Evolutionary conservation across 352 stramenopile genomes (phyloP).

Genomic region (Thalassiosira delicatula): DNA sequence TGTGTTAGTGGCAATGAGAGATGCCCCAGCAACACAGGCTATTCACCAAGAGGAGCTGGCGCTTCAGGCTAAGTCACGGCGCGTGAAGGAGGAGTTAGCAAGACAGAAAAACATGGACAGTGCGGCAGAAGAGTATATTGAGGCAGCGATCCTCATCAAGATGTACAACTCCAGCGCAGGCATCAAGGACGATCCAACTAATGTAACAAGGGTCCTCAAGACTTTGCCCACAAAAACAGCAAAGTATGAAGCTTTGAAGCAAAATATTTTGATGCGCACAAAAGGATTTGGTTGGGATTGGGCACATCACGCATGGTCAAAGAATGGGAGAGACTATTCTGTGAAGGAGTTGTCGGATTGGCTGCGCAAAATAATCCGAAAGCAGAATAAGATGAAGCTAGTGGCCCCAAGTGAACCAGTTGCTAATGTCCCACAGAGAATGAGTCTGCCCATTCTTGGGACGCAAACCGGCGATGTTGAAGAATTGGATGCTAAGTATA

Average conservation of each 20-base stretch:
- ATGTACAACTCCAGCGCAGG: slow-evolving; percentile 33
- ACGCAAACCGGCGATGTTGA: slow-evolving; percentile 19
- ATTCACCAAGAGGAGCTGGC: slow-evolving; percentile 15
- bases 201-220: slow-evolving; percentile 8
- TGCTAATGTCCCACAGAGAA: slow-evolving; percentile 23
- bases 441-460: slow-evolving; percentile 6
- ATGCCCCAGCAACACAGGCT: slow-evolving; percentile 14
- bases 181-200: slow-evolving; percentile 16
- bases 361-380: slow-evolving; percentile 14
- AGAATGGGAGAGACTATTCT: slow-evolving; percentile 32
- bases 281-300: slow-evolving; percentile 43
- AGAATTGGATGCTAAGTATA: slow-evolving; percentile 36
- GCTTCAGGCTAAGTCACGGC: slow-evolving; percentile 1
- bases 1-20: slow-evolving; percentile 11
- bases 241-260: slow-evolving; percentile 24
- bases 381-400: slow-evolving; percentile 20
- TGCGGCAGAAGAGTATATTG: slow-evolving; percentile 25
- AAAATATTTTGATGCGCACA: slow-evolving; percentile 35
- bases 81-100: slow-evolving; percentile 26
- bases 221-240: slow-evolving; percentile 9
- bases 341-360: slow-evolving; percentile 28
- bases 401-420: slow-evolving; percentile 22
- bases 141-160: slow-evolving; percentile 6
- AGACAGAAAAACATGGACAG: slow-evolving; percentile 26
- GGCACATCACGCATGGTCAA: slow-evolving; percentile 32